Evolutionary conservation across 495 filamentous ascomycete genomes (phyloP), one percentile per base, ranked within the genome.

Genomic region (Collariella sp.): DNA sequence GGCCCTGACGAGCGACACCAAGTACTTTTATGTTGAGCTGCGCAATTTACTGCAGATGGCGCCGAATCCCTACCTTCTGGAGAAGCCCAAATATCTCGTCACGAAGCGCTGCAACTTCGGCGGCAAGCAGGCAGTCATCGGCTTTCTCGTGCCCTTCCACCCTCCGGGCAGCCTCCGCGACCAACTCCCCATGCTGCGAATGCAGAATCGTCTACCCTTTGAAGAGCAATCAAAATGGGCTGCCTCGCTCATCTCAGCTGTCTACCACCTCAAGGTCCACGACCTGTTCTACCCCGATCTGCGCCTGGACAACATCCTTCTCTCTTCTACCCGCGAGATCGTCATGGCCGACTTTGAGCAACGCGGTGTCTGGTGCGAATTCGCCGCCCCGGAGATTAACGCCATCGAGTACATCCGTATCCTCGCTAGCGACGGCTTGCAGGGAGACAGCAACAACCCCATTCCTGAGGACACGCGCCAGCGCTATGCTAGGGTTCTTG

Each of bases 321-420:
- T 75, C 5, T 72, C 74, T 1, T 63, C 68, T 4, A 41, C 51
- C 0, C 65, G 57, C 0, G 71, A 74, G 33, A 47, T 73, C 6
- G 54, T 79, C 53, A 71, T 79, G 70, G 67, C 77, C 11, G 76
- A 79, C 52, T 77, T 78, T 46, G 76, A 79, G 55, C 76, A 78
- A 59, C 68, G 75, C 35, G 73, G 74, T 5, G 72, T 76, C 12
- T 78, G 72, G 74, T 74, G 70, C 63, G 71, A 74, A 59, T 77
- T 76, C 58, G 66, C 70, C 6, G 63, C 75, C 1, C 75, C 76
- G 2, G 76, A 79, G 56, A 66, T 78, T 19, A 74, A 77, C 58
- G 70, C 71, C 16, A 55, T 78, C 33, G 72, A 76, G 49, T 74
- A 77, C 54, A 41, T 70, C 7, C 72, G 70, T 31, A 62, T 77